Evolutionary conservation across 768 basidiomycete genomes (phyloP).

Genomic region (Suillus ampliporus): DNA sequence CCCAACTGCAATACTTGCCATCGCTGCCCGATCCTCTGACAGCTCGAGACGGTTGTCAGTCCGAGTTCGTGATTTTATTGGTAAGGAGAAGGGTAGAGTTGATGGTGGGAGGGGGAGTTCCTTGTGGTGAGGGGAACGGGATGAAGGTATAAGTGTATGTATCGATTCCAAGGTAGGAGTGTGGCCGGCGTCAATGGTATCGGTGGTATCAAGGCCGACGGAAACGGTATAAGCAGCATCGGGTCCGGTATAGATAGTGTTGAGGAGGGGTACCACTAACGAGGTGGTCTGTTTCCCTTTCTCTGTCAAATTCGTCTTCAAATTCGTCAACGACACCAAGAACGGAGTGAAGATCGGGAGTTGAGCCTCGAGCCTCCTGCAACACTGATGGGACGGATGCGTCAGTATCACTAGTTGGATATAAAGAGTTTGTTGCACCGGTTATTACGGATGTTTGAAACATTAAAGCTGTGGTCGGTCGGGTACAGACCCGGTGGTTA

Average conservation of each 20-base stretch:
- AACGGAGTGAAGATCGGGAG: constrained; percentile 22
- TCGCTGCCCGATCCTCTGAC: constrained; percentile 14
- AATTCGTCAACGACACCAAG: constrained; percentile 5
- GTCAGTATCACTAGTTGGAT: too few relatives aligned
- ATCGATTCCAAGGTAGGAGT: constrained; percentile 6
- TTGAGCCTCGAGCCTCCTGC: constrained; percentile 37
- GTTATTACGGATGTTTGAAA: too few relatives aligned
- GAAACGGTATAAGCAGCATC: constrained; percentile 9
- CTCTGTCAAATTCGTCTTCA: constrained; percentile 7
- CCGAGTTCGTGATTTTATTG: constrained; percentile 25
- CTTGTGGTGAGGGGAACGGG: constrained; percentile 27
- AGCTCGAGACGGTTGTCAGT: constrained; percentile 25
- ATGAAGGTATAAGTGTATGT: constrained; percentile 1
- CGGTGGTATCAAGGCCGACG: background rate
- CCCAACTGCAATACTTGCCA: too few relatives aligned
- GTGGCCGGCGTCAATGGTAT: background rate
- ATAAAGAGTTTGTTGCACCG: too few relatives aligned
- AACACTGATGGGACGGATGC: too few relatives aligned
- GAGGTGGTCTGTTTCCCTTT: constrained; percentile 3
- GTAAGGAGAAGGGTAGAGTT: constrained; percentile 8
- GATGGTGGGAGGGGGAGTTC: constrained; percentile 35
- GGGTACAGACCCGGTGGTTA: too few relatives aligned
- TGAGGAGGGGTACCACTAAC: background rate
- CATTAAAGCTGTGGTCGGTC: too few relatives aligned
- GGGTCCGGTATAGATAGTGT: constrained; percentile 2